Percentiles rank a stretch among this genome's conserved stretches.
These are phyloP conservation scores for Bothia castanella DNA, from an alignment of 1,284 basidiomycete genomes.

Conservation along the genomic window DNA sequence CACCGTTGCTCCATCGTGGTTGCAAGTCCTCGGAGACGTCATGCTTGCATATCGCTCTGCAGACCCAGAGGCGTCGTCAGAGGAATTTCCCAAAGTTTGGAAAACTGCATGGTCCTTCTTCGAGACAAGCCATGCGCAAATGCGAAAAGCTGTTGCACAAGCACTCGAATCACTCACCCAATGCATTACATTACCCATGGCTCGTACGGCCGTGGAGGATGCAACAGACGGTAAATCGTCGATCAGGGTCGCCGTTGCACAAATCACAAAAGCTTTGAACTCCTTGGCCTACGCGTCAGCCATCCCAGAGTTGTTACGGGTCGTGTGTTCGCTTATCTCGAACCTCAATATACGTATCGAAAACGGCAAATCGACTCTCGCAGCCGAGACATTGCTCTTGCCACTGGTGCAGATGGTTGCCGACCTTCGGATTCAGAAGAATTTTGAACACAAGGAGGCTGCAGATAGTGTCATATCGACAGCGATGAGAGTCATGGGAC, in stretches of 20 bases:
- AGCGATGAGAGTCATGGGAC: conserved; percentile 86
- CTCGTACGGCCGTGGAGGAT: conserved; percentile 49
- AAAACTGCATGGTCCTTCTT: conserved; percentile 73
- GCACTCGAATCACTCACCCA: conserved; percentile 61
- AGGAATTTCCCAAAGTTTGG: conserved; percentile 68
- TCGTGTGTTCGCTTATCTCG: conserved; percentile 54
- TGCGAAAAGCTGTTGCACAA: conserved; percentile 61
- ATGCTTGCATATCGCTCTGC: conserved; percentile 58
- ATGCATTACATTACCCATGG: conserved; percentile 67
- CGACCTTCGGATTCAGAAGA: conserved; percentile 71
- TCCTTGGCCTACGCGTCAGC: conserved; percentile 64
- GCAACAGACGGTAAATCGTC: conserved; percentile 44
- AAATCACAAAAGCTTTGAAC: conserved; percentile 64
- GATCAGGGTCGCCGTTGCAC: conserved; percentile 59
- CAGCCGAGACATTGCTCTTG: conserved; percentile 70
- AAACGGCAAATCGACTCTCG: conserved; percentile 45
- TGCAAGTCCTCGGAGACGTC: conserved; percentile 65
- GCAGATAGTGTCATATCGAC: conserved; percentile 80
- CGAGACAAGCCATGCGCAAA: conserved; percentile 53
- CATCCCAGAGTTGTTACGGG: conserved; percentile 67
- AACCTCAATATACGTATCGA: conserved; percentile 42
- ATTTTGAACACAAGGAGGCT: conserved; percentile 88
- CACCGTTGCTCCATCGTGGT: conserved; percentile 67
- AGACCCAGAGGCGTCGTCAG: conserved; percentile 46
- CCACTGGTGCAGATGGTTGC: conserved; percentile 75